Evolutionary conservation across 2,329 filamentous ascomycete species (phyloP).

Genomic region (Penicillium occitanis): DNA sequence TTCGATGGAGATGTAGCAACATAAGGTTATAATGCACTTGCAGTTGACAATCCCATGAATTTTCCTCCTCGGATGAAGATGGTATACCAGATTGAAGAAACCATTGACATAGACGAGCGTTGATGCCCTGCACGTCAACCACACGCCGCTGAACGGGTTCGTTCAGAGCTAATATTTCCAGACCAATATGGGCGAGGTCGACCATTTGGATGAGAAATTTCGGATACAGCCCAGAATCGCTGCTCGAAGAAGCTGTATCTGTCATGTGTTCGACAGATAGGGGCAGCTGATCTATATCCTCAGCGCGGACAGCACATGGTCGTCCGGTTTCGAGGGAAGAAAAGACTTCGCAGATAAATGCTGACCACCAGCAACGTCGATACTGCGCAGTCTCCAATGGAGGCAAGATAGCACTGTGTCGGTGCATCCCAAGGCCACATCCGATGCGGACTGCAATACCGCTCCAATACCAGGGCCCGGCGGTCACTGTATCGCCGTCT

Average conservation of each 20-base stretch:
- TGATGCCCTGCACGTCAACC: neutral
- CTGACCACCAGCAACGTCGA: slow-evolving; percentile 17
- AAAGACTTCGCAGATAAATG: slow-evolving; percentile 16
- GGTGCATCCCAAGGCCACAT: slow-evolving; percentile 32
- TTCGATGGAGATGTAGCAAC: slow-evolving; percentile 6
- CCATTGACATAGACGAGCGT: neutral
- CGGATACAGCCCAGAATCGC: neutral
- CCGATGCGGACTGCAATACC: slow-evolving; percentile 31
- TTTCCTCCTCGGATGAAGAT: neutral
- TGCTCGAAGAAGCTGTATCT: neutral
- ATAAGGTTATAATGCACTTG: slow-evolving; percentile 11
- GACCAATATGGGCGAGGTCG: neutral
- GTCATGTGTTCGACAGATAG: slow-evolving; percentile 7
- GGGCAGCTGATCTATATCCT: neutral
- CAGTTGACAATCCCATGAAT: slow-evolving; percentile 10
- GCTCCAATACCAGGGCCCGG: slow-evolving; percentile 30
- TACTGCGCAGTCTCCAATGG: slow-evolving; percentile 1
- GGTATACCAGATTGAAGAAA: slow-evolving; percentile 4
- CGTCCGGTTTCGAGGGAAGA: slow-evolving; percentile 12
- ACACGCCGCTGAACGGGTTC: neutral
- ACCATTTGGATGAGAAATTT: neutral
- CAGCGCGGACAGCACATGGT: slow-evolving; percentile 11
- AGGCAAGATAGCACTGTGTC: slow-evolving; percentile 12
- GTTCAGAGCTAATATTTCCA: neutral
- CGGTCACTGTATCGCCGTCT: slow-evolving; percentile 25